These are phyloP conservation scores for Alternaria conjuncta DNA, from an alignment of 2,329 filamentous ascomycete genomes.

Conservation along the genomic window DNA sequence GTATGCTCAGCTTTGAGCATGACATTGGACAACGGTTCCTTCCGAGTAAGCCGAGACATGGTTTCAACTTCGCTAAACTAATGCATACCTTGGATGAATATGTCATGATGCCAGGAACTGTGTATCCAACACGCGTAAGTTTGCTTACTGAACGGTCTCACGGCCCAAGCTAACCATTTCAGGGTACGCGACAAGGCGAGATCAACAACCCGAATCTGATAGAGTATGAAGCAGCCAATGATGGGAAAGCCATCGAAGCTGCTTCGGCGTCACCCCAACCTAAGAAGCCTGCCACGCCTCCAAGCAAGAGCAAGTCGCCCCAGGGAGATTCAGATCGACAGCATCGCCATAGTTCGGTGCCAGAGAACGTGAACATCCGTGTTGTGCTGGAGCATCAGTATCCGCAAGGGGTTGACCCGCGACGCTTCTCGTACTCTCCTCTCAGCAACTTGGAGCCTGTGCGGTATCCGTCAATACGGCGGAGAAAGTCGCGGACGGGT, in stretches of 20 bases:
- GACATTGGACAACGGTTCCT: conserved; percentile 55
- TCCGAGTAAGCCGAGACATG: conserved; percentile 40
- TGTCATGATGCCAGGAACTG: conserved; percentile 54
- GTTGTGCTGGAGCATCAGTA: conserved; percentile 35
- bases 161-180: neutral
- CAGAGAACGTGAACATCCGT: conserved; percentile 37
- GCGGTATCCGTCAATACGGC: conserved; percentile 30
- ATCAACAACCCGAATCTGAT: conserved; percentile 1
- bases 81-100: conserved; percentile 53
- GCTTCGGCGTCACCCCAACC: conserved; percentile 1
- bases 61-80: conserved; percentile 56
- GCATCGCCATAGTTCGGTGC: conserved; percentile 28
- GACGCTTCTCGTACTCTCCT: conserved; percentile 31
- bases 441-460: conserved; percentile 16
- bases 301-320: conserved; percentile 2
- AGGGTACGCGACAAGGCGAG: conserved; percentile 15
- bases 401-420: conserved; percentile 18
- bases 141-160: neutral
- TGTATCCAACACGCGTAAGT: conserved; percentile 42
- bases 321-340: conserved; percentile 2
- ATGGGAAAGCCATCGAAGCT: conserved; percentile 12
- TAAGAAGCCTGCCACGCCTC: conserved; percentile 11
- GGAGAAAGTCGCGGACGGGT: conserved; percentile 32
- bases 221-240: neutral
- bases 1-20: conserved; percentile 48